Conservation (phyloP, 352 stramenopile species). For the Phytophthora hibernalis region DNA sequence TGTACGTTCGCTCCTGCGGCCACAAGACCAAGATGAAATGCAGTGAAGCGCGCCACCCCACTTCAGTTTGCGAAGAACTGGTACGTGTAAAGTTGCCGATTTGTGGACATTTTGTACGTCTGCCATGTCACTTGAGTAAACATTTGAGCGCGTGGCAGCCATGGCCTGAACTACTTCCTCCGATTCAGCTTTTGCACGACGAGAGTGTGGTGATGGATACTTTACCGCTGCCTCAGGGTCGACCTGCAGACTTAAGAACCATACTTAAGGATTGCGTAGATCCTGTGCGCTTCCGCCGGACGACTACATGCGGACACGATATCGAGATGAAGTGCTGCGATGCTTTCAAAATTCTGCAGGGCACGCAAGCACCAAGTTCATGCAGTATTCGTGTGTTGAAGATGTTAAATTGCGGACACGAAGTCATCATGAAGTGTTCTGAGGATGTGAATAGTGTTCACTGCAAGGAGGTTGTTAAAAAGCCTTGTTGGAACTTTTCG, state of each 20-base stretch:
- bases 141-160: conserved; percentile 55
- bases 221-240: conserved; percentile 31
- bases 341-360: conserved; percentile 51
- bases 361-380: conserved; percentile 7
- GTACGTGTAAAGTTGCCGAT: conserved; percentile 39
- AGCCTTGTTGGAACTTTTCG: conserved; percentile 68
- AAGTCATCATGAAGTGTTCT: conserved; percentile 47
- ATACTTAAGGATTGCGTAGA: conserved; percentile 47
- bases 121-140: conserved; percentile 47
- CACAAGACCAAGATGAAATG: conserved; percentile 58
- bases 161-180: conserved; percentile 36
- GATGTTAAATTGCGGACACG: conserved; percentile 49
- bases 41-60: conserved; percentile 49
- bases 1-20: conserved; percentile 45
- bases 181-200: conserved; percentile 36
- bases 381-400: conserved; percentile 47
- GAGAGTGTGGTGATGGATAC: conserved; percentile 53
- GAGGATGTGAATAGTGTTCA: conserved; percentile 36
- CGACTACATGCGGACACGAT: conserved; percentile 62
- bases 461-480: conserved; percentile 50
- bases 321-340: conserved; percentile 58
- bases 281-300: conserved; percentile 48
- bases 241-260: conserved; percentile 32
- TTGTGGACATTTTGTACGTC: conserved; percentile 54
- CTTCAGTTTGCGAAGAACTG: conserved; percentile 39